Base-by-base conservation (phyloP, 2,329 filamentous ascomycete genomes). In the Claviceps cyperi region DNA sequence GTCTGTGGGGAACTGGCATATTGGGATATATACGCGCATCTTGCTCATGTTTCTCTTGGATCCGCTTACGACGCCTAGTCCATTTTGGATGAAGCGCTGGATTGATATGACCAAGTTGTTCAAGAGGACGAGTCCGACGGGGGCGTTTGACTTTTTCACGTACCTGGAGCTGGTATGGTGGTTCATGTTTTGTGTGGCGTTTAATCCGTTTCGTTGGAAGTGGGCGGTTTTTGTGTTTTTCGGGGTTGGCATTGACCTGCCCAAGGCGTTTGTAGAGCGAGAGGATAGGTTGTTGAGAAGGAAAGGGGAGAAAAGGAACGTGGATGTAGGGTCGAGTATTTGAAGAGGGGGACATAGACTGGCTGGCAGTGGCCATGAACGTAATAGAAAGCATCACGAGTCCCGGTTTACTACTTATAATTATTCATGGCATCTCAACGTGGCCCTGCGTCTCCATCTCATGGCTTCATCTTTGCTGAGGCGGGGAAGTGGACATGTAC, bases 121-220 rank as follows among this genome's bases (percentile, higher is more conserved):
- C 52, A 94, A 94, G 66, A 64, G 66, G 2, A 72, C 74, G 11
- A 80, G 83, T 2, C 86, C 87, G 0, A 86, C 80, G 0, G 81
- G 78, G 0, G 86, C 86, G 0, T 91, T 94, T 59, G 86, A 94
- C 62, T 94, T 94, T 69, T 92, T 94, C 62, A 94, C 88, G 0
- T 94, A 94, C 59, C 74, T 84, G 0, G 88, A 94, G 65, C 69
- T 94, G 47, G 61, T 92, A 4, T 94, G 86, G 72, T 94, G 87
- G 88, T 92, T 91, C 56, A 63, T 80, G 5, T 94, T 92, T 60
- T 83, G 83, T 51, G 80, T 91, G 41, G 69, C 75, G 4, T 75
- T 92, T 58, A 94, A 94, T 60, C 88, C 88, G 0, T 94, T 94
- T 65, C 71, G 87, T 8, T 94, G 87, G 86, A 94, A 94, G 69